Base-by-base conservation (phyloP, 1,284 basidiomycete species). In the Kalmanozyma brasiliensis region DNA sequence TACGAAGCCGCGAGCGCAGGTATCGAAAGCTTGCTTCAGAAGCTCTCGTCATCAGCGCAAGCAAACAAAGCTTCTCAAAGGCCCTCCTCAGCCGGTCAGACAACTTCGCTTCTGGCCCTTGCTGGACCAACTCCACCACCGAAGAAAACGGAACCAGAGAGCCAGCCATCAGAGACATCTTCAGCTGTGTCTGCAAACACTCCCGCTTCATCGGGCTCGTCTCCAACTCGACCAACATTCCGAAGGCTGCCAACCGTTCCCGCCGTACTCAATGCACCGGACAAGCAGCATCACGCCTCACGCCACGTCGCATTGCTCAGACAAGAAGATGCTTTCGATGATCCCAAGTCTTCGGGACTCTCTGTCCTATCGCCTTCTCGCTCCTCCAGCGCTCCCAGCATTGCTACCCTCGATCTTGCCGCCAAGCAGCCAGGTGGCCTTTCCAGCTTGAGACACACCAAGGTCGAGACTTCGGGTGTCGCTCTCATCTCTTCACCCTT, bases 401-500 rank as follows among this genome's bases (percentile, higher is more conserved):
- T 53, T 33, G 47, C 49, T 17, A 65, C 62, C 11, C 52, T 72
- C 32, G 52, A 72, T 24, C 60, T 72, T 16, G 32, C 40, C 26
- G 53, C 64, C 9, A 30, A 49, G 49, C 69, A 72, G 44, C 60
- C 69, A 11, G 59, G 52, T 8, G 69, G 69, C 13, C 37, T 52
- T 14, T 58, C 52, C 8, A 69, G 53, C 20, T 44, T 72, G 49
- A 40, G 44, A 45, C 34, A 48, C 23, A 49, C 69, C 23, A 56
- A 69, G 35, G 48, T 69, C 42, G 69, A 68, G 29, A 49, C 56
- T 8, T 52, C 55, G 16, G 51, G 57, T 19, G 51, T 72, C 11
- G 65, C 69, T 14, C 59, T 72, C 29, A 48, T 72, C 30, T 19
- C 44, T 9, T 55, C 64, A n/a, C 43, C 64, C 26, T 64, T 68